phyloP scores from a whole-genome alignment of 345 rosid species.

The Acer saccharum region DNA sequence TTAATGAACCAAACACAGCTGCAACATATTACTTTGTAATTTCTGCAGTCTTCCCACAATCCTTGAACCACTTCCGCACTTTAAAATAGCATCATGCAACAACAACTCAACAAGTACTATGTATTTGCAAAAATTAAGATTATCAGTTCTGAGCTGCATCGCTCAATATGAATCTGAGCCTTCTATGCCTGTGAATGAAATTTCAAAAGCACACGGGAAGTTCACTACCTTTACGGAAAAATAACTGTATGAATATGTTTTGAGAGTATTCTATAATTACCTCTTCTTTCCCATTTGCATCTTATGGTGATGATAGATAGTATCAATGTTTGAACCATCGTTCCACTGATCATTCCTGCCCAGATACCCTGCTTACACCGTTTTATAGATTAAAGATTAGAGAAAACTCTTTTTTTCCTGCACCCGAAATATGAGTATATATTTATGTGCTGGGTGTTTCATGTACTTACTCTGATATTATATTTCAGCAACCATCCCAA shows the following conservation, averaged over 20 bases:
- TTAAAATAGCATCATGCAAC: background rate
- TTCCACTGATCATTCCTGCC: slow-evolving; percentile 55
- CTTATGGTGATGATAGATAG: slow-evolving; percentile 40
- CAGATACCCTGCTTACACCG: slow-evolving; percentile 43
- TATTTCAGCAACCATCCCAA: slow-evolving; percentile 46
- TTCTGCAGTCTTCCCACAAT: too few species aligned
- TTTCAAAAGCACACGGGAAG: background rate
- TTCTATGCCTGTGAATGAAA: slow-evolving; percentile 23
- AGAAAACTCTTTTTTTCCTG: background rate
- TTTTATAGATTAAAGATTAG: background rate
- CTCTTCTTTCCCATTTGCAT: slow-evolving; percentile 47
- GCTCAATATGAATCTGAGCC: slow-evolving; percentile 15
- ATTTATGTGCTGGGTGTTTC: too few species aligned
- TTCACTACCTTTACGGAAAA: background rate
- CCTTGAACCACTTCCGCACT: background rate
- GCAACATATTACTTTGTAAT: background rate
- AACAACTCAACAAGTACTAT: background rate
- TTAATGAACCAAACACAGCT: background rate
- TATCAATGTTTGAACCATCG: slow-evolving; percentile 47
- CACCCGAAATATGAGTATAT: background rate
- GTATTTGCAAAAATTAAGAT: background rate
- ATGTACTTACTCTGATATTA: slow-evolving; percentile 36
- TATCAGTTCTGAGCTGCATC: slow-evolving; percentile 15
- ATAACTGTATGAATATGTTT: background rate
- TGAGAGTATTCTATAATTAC: slow-evolving; percentile 19